Conservation (phyloP, 345 rosid genomes). For the Rhodamnia argentea region DNA sequence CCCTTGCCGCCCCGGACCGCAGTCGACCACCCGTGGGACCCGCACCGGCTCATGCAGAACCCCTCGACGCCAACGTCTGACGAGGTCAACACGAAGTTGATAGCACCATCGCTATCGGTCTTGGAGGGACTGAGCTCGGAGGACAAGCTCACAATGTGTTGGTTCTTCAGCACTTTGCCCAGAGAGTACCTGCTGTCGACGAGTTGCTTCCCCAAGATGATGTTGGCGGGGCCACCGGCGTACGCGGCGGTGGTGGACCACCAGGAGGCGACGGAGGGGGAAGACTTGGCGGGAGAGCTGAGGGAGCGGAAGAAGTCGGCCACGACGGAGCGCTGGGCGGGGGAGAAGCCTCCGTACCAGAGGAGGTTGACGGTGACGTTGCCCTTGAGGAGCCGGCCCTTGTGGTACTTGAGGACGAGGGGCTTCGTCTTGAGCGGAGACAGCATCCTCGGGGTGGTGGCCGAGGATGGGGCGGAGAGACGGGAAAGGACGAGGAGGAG, state of each 20-base stretch:
- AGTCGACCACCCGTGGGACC: constrained; percentile 40
- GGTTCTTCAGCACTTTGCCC: constrained; percentile 34
- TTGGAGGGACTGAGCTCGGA: constrained; percentile 3
- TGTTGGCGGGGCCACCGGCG: constrained; percentile 21
- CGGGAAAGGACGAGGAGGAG: background rate
- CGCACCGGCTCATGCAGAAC: constrained; percentile 70
- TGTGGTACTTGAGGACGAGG: constrained; percentile 39
- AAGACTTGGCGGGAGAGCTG: background rate
- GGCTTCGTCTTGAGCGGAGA: constrained; percentile 26
- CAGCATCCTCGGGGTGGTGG: constrained; percentile 3
- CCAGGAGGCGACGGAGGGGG: constrained; percentile 33
- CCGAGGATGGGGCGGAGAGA: background rate
- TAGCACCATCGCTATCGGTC: background rate
- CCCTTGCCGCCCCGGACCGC: background rate
- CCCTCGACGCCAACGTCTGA: constrained; percentile 61
- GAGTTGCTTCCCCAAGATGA: constrained; percentile 37
- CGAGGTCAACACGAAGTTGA: constrained; percentile 62
- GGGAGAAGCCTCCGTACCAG: constrained; percentile 54
- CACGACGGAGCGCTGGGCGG: constrained; percentile 34
- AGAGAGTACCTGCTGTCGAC: constrained; percentile 36
- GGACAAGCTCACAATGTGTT: constrained; percentile 29
- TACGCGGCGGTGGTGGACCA: constrained; percentile 41
- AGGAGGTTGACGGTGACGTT: constrained; percentile 38
- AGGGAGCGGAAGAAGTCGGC: constrained; percentile 38
- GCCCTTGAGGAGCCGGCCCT: constrained; percentile 43